Percentiles rank a stretch among this genome's conserved stretches.
These are phyloP conservation scores for Crataegus laevigata DNA, from an alignment of 306 rosid genomes.

Conservation along the genomic window DNA sequence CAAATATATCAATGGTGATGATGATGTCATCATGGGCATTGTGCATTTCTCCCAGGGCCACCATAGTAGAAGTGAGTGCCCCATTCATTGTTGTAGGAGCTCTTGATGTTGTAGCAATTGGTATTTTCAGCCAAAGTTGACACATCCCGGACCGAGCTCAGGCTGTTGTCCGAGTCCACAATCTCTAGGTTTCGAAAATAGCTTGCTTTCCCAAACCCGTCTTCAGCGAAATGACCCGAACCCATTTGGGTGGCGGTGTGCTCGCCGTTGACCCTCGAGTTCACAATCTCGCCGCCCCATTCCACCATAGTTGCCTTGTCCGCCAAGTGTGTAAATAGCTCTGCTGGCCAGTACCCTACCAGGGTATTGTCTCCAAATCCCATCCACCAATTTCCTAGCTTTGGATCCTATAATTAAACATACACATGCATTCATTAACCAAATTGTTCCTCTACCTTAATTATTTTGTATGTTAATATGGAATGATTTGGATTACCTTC, in stretches of 20 bases:
- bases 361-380: slow-evolving; percentile 64
- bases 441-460: neutral
- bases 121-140: slow-evolving; percentile 72
- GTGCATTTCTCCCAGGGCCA: slow-evolving; percentile 68
- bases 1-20: too few species aligned
- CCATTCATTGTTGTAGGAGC: slow-evolving; percentile 63
- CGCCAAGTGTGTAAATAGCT: slow-evolving; percentile 77
- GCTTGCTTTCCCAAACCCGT: slow-evolving; percentile 90
- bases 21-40: slow-evolving; percentile 37
- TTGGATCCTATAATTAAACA: slow-evolving; percentile 52
- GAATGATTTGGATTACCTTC: slow-evolving; percentile 46
- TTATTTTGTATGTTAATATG: neutral
- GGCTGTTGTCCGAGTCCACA: slow-evolving; percentile 78
- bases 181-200: slow-evolving; percentile 82
- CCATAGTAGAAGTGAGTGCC: slow-evolving; percentile 90
- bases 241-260: slow-evolving; percentile 97
- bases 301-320: slow-evolving; percentile 88
- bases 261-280: slow-evolving; percentile 47
- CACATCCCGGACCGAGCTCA: slow-evolving; percentile 46
- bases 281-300: slow-evolving; percentile 98
- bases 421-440: neutral
- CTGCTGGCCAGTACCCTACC: slow-evolving; percentile 93
- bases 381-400: slow-evolving; percentile 96
- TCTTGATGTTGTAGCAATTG: slow-evolving; percentile 63
- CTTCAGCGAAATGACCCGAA: slow-evolving; percentile 67